A percentile compares a stretch with the other conserved stretches of the same genome.
phyloP scores from a whole-genome alignment of 2,329 filamentous ascomycete genomes.

The Xylariales sp. region DNA sequence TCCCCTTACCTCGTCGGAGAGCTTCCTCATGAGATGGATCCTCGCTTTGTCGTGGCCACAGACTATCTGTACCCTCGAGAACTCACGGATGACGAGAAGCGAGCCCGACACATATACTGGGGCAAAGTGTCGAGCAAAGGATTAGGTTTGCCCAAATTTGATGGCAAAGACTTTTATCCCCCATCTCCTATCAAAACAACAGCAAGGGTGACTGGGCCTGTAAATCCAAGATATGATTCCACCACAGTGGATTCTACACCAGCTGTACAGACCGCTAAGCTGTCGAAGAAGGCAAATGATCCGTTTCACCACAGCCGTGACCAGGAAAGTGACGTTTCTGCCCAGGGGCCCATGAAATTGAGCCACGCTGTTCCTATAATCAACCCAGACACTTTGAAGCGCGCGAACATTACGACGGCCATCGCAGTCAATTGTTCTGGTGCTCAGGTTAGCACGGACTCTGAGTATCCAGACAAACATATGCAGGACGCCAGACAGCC shows the following conservation, averaged over 20 bases:
- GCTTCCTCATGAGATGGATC: conserved; percentile 38
- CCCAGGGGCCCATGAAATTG: conserved; percentile 17
- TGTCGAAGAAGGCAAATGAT: conserved; percentile 19
- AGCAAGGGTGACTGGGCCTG: neutral
- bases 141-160: conserved; percentile 56
- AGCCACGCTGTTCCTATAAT: conserved; percentile 29
- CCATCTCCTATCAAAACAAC: conserved; percentile 43
- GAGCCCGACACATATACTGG: conserved; percentile 58
- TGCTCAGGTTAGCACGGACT: neutral
- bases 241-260: conserved; percentile 9
- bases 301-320: conserved; percentile 19
- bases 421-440: conserved; percentile 1
- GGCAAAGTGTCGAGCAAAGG: conserved; percentile 48
- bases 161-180: conserved; percentile 61
- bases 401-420: conserved; percentile 9
- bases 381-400: conserved; percentile 18
- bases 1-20: conserved; percentile 53
- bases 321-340: conserved; percentile 15
- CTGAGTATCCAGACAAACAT: conserved; percentile 8
- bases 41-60: conserved; percentile 33
- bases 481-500: conserved; percentile 8
- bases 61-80: conserved; percentile 53
- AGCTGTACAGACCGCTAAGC: conserved; percentile 11
- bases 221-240: conserved; percentile 1
- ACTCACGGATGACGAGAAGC: conserved; percentile 55